Evolutionary conservation across 768 basidiomycete genomes (phyloP), one percentile per base, ranked within the genome.

Genomic region (Collybiopsis luxurians): DNA sequence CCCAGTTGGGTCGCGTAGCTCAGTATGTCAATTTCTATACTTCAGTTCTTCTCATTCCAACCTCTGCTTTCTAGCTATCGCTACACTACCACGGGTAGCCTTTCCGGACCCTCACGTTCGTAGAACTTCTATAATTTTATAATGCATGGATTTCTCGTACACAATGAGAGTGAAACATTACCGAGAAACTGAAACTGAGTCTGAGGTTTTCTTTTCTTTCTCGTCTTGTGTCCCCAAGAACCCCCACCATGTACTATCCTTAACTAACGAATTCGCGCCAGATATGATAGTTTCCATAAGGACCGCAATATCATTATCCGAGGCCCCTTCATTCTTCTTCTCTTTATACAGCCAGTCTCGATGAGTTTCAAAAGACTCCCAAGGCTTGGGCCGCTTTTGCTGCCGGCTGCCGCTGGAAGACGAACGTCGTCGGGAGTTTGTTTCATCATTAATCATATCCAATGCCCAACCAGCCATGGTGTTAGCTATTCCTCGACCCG

Each of bases 1-100:
- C 79, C 31, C 87, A 89, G 67, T 70, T 91, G 21, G 85, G 80
- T 58, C 82, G 89, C 42, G 86, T 90, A 60, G 86, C 79, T 61
- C 72, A 85, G 86, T 89, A 66, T 60, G 86, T 51, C 19, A 75
- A 2, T 23, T 40, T 43, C 36, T 46, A 55, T n/a, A 40, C 5
- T 12, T 26, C 39, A 30, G 19, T 31, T 44, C 24, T 58, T 56
- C 27, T n/a, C 17, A 27, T 2, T 23, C 9, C 6, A 15, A 21
- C 3, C 4, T 30, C 46, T 17, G 21, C 51, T 31, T 19, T 31
- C 34, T 57, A 77, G 76, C 34, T 56, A 77, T 61, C 71, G 67
- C 23, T 66, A 64, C 57, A 63, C 54, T 44, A 36, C 31, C 5
- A 34, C 59, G 31, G 59, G 61, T 23, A 64, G 68, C n/a, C 59